Percentiles rank a stretch among this genome's conserved stretches.
Conservation (phyloP, 202 grass and related monocot species). For the Schoenoplectus triqueter region DNA sequence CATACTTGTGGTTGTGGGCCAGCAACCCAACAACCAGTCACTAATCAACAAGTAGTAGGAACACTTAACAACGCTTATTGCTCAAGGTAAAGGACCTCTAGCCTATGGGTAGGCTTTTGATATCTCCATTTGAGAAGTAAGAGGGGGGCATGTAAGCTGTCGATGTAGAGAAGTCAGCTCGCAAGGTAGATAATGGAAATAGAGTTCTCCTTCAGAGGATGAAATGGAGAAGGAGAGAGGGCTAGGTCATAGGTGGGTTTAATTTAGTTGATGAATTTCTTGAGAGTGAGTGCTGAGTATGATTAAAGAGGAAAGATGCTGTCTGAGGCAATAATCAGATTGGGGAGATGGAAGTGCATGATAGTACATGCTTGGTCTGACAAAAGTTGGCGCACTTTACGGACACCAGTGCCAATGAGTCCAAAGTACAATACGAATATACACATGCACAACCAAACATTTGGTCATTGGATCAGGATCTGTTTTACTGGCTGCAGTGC, state of each 20-base stretch:
- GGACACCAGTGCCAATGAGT: conserved; percentile 24
- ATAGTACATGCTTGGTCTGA: conserved; percentile 37
- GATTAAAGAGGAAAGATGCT: conserved; percentile 39
- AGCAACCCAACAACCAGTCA: conserved; percentile 31
- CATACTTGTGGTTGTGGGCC: conserved; percentile 36
- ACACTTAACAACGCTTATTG: conserved; percentile 37
- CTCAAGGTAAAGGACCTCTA: conserved; percentile 33
- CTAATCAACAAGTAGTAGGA: conserved; percentile 31
- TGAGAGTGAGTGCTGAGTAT: conserved; percentile 37
- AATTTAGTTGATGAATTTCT: conserved; percentile 26
- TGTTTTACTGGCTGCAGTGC: conserved; percentile 1
- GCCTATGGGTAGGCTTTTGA: not conserved
- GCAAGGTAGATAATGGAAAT: not conserved
- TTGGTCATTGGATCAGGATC: conserved; percentile 21
- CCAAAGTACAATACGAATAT: conserved; percentile 38
- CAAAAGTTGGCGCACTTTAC: conserved; percentile 42
- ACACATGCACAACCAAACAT: not conserved
- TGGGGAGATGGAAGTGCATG: conserved; percentile 35
- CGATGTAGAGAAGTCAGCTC: not conserved
- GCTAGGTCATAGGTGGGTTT: not conserved
- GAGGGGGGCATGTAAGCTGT: not conserved
- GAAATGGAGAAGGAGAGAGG: conserved; percentile 10
- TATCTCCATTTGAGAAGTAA: conserved; percentile 29
- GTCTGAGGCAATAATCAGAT: conserved; percentile 37
- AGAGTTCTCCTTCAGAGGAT: not conserved